phyloP scores from a whole-genome alignment of 441 rosid species.

The Syzygium malaccense region DNA sequence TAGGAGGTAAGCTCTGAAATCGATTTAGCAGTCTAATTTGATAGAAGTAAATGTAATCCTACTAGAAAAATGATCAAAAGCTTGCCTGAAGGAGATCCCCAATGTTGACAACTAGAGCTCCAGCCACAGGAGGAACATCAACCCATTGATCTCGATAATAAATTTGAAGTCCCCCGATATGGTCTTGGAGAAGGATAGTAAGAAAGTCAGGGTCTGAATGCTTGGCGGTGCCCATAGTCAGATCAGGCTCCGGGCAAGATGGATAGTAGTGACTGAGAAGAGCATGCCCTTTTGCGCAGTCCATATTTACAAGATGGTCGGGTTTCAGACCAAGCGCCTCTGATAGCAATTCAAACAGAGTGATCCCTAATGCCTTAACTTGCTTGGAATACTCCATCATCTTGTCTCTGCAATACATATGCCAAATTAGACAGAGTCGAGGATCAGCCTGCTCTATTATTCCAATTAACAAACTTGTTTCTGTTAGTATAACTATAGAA shows the following conservation, averaged over 20 bases:
- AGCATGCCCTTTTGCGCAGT: conserved; percentile 2
- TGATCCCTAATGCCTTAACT: neutral
- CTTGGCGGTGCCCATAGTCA: conserved; percentile 7
- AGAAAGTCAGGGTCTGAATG: conserved; percentile 17
- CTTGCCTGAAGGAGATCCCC: conserved; percentile 10
- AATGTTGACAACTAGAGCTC: conserved; percentile 7
- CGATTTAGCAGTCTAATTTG: neutral
- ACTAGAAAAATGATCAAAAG: neutral
- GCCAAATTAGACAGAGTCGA: neutral
- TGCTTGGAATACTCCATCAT: neutral
- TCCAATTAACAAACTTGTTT: neutral
- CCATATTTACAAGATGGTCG: neutral
- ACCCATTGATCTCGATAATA: conserved; percentile 12
- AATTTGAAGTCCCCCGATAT: conserved; percentile 14
- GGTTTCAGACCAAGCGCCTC: conserved; percentile 20
- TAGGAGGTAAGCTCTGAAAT: neutral
- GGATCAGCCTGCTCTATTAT: neutral
- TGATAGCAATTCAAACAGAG: conserved; percentile 6
- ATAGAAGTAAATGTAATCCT: neutral
- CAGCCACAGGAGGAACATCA: conserved; percentile 7
- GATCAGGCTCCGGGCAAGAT: conserved; percentile 25
- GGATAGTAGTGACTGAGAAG: conserved; percentile 24
- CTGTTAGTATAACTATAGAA: neutral
- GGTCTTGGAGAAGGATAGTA: conserved; percentile 17
- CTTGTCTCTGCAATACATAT: neutral